Percentiles rank a stretch among this genome's conserved stretches.
phyloP scores from a whole-genome alignment of 495 filamentous ascomycete genomes.

The Clohesyomyces aquaticus region DNA sequence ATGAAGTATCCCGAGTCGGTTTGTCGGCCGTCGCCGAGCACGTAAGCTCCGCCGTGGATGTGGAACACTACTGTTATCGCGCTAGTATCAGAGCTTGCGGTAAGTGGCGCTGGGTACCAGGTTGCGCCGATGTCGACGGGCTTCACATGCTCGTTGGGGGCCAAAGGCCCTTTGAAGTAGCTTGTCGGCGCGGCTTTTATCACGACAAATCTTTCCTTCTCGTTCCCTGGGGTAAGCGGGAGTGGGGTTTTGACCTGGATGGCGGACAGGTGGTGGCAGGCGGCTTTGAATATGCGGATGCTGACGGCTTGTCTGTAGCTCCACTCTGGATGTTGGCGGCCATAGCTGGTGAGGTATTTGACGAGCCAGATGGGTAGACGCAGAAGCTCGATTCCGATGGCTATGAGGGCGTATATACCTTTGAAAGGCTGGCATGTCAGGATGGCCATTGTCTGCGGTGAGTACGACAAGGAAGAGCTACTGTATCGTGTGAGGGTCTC shows the following conservation, averaged over 20 bases:
- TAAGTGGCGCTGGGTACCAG: conserved; percentile 45
- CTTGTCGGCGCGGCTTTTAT: conserved; percentile 34
- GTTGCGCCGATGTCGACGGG: conserved; percentile 47
- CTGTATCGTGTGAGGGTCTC: not conserved
- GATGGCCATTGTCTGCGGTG: conserved; percentile 18
- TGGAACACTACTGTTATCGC: conserved; percentile 50
- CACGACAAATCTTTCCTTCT: conserved; percentile 44
- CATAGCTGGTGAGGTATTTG: conserved; percentile 38
- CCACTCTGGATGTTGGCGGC: conserved; percentile 44
- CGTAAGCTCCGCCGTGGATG: conserved; percentile 58
- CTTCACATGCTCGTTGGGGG: conserved; percentile 38
- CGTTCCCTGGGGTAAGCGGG: conserved; percentile 42
- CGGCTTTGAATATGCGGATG: conserved; percentile 36
- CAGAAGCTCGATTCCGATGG: conserved; percentile 35
- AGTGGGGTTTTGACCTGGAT: conserved; percentile 39
- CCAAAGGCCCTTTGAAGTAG: conserved; percentile 42
- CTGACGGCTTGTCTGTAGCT: conserved; percentile 46
- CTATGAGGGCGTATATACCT: conserved; percentile 43
- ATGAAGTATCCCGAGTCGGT: conserved; percentile 49
- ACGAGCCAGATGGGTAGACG: conserved; percentile 45
- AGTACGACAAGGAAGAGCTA: not conserved
- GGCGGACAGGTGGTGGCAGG: conserved; percentile 35
- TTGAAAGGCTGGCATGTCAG: conserved; percentile 47
- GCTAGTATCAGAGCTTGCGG: not conserved
- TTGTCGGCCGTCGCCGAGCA: conserved; percentile 49